These are phyloP conservation scores for Hemisphaericaspora subhashii DNA, from an alignment of 1,139 yeast genomes.

Conservation along the genomic window DNA sequence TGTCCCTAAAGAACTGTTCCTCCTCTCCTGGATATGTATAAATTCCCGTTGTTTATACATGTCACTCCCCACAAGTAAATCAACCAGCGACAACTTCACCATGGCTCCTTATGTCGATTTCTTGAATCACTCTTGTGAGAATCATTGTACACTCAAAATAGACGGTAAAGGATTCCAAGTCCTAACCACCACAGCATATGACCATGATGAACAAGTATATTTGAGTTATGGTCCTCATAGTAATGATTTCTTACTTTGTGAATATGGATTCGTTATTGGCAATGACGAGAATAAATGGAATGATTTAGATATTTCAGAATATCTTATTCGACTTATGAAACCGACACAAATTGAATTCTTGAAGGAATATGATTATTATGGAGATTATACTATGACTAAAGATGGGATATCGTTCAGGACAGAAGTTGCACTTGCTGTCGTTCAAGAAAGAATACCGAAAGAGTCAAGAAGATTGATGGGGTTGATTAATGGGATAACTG, in stretches of 20 bases:
- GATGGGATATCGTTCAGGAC: conserved; percentile 68
- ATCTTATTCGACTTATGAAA: conserved; percentile 37
- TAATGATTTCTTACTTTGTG: conserved; percentile 76
- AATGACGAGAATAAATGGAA: conserved; percentile 59
- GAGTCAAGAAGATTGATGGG: conserved; percentile 31
- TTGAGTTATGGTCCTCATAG: conserved; percentile 88
- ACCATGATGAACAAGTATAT: conserved; percentile 56
- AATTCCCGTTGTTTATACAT: conserved; percentile 90
- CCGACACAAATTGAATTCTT: conserved; percentile 46
- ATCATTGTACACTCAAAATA: conserved; percentile 52
- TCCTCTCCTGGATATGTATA: conserved; percentile 83
- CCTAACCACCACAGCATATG: conserved; percentile 35
- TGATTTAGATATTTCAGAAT: conserved; percentile 59
- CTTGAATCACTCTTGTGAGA: conserved; percentile 68
- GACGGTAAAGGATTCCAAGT: conserved; percentile 55
- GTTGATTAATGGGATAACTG: conserved; percentile 40
- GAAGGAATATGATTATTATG: conserved; percentile 55
- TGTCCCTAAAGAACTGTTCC: conserved; percentile 26
- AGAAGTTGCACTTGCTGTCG: conserved; percentile 68
- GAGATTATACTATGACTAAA: conserved; percentile 65
- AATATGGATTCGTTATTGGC: conserved; percentile 74
- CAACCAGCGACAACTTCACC: conserved; percentile 67
- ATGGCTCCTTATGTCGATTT: conserved; percentile 92
- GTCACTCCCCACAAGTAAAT: conserved; percentile 55
- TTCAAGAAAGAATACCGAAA: conserved; percentile 46